Evolutionary conservation across 2,329 filamentous ascomycete genomes (phyloP), one percentile per base, ranked within the genome.

Genomic region (Pseudovirgaria hyperparasitica): DNA sequence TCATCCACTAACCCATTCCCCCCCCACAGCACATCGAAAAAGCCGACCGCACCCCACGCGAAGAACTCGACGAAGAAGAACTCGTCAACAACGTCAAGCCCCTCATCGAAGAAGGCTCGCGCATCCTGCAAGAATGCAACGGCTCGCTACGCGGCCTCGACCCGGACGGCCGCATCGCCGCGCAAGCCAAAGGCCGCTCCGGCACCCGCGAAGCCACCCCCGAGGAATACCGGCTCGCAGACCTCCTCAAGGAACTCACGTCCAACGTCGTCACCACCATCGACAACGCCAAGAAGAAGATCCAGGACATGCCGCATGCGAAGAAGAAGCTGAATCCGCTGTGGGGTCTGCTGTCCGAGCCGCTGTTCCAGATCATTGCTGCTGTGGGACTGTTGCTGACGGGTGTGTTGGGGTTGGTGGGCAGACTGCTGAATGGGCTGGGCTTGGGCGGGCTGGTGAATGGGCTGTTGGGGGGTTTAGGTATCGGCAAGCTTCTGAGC

Each of bases 261-360:
- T 76, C 76, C 12, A 76, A 72, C 15, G 80, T 94, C 13, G 76
- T 80, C 24, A 74, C 76, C 43, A 82, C 77, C 14, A 87, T 94
- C 41, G 85, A 94, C 47, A 76, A 78, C 37, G 80, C 81, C 15
- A 90, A 86, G 72, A 81, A 78, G 62, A 81, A 82, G 63, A 80
- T 93, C 34, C 74, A 80, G 46, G 80, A 82, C 47, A 90, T 93
- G 81, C 85, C 86, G 5, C 80, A 92, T 40, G 86, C 84, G 22
- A 92, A 93, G 76, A 87, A 92, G 67, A 76, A 87, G 63, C 68
- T 93, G 34, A 93, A 87, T 60, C 85, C 86, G 8, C 72, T 94
- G 16, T 92, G 85, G 84, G 73, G 64, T 16, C 63, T 93, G 25
- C 62, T 90, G 39, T 73, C 73, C 19, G 82, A 93, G 64, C 86